Conservation (phyloP, 352 stramenopile species). For the Pythium folliculosum region DNA sequence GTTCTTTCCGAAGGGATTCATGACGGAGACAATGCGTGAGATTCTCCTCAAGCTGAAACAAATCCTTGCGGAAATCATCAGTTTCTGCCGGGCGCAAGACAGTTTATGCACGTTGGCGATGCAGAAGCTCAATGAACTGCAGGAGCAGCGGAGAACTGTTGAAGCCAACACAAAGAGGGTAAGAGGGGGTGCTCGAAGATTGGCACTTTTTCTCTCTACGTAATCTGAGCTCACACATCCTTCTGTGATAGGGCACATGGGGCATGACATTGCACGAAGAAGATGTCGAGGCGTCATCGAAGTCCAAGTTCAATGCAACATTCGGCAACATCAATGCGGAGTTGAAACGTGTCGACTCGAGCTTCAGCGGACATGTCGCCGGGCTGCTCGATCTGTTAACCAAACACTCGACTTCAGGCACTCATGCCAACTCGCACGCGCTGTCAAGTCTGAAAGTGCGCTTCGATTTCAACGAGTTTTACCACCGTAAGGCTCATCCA, state of each 20-base stretch:
- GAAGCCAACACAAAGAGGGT: slow-evolving; percentile 50
- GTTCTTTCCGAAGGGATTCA: slow-evolving; percentile 62
- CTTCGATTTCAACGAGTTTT: slow-evolving; percentile 93
- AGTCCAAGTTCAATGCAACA: slow-evolving; percentile 17
- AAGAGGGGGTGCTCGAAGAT: not conserved
- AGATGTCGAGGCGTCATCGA: slow-evolving; percentile 26
- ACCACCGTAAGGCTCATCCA: slow-evolving; percentile 57
- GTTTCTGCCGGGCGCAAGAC: slow-evolving; percentile 82
- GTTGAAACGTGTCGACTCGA: slow-evolving; percentile 44
- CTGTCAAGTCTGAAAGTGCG: slow-evolving; percentile 86
- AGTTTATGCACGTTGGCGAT: slow-evolving; percentile 79
- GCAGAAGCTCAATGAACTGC: slow-evolving; percentile 67
- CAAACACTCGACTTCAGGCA: slow-evolving; percentile 23
- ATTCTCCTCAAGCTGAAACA: slow-evolving; percentile 77
- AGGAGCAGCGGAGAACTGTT: slow-evolving; percentile 50
- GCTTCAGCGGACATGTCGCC: slow-evolving; percentile 64
- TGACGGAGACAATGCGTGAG: slow-evolving; percentile 74
- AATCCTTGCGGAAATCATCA: slow-evolving; percentile 83
- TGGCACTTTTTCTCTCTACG: not conserved
- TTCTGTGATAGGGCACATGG: slow-evolving; percentile 52
- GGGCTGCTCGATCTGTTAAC: slow-evolving; percentile 71
- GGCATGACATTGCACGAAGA: slow-evolving; percentile 59
- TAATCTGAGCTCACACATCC: not conserved
- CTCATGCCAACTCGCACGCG: slow-evolving; percentile 64
- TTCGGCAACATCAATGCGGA: slow-evolving; percentile 30